These are phyloP conservation scores for Pulveroboletus sp. DNA, from an alignment of 768 basidiomycete genomes.

Conservation along the genomic window DNA sequence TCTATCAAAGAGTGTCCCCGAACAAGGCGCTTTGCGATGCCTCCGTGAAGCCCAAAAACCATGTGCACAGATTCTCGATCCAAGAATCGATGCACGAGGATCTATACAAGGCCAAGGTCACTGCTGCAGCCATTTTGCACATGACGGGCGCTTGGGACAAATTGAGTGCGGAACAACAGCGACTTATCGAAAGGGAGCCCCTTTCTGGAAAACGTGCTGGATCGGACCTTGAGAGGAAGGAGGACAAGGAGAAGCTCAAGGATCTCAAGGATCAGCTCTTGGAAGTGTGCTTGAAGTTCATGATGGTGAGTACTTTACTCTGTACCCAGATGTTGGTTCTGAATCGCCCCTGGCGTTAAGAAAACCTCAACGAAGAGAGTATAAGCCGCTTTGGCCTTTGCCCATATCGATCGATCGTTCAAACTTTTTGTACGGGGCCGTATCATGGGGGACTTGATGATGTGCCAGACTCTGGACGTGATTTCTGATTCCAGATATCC, in stretches of 20 bases:
- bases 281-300: slow-evolving; percentile 70
- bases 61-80: slow-evolving; percentile 65
- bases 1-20: slow-evolving; percentile 80
- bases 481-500: slow-evolving; percentile 74
- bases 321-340: background rate
- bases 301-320: slow-evolving; percentile 45
- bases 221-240: slow-evolving; percentile 64
- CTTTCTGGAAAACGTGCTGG: slow-evolving; percentile 78
- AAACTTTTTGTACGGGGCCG: slow-evolving; percentile 44
- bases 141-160: slow-evolving; percentile 57
- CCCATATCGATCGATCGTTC: too few species aligned
- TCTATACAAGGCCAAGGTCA: slow-evolving; percentile 66
- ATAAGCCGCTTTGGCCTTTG: too few species aligned
- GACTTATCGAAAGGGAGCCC: slow-evolving; percentile 77
- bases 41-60: slow-evolving; percentile 66
- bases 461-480: slow-evolving; percentile 75
- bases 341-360: slow-evolving; percentile 36
- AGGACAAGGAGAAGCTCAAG: slow-evolving; percentile 52
- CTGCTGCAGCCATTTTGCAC: slow-evolving; percentile 67
- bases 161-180: slow-evolving; percentile 64
- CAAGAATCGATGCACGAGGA: slow-evolving; percentile 80
- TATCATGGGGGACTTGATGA: slow-evolving; percentile 75
- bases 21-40: slow-evolving; percentile 74
- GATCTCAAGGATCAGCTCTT: slow-evolving; percentile 73
- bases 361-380: slow-evolving; percentile 88